Evolutionary conservation across 148 eudicot genomes (phyloP).

Genomic region (Rhododendron simsii): DNA sequence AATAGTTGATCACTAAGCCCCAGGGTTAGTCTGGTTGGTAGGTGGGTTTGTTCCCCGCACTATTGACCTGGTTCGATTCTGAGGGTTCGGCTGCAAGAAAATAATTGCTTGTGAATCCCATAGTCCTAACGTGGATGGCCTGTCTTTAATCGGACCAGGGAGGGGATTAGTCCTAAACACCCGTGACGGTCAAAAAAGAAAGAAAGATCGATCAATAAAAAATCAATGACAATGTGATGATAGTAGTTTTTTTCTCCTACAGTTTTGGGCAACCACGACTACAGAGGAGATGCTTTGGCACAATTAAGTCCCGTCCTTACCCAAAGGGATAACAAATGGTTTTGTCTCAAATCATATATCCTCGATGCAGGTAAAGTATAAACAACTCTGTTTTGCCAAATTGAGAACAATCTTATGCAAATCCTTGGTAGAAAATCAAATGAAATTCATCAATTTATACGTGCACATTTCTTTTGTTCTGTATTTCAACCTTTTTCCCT

Average conservation of each 20-base stretch:
- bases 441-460: background rate
- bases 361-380: constrained; percentile 36
- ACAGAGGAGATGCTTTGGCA: constrained; percentile 74
- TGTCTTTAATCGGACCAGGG: too few relatives aligned
- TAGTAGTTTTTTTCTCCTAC: background rate
- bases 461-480: background rate
- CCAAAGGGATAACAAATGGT: constrained; percentile 59
- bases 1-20: too few relatives aligned
- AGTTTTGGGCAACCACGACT: constrained; percentile 88
- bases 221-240: background rate
- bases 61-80: too few relatives aligned
- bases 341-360: constrained; percentile 66
- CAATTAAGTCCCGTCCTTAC: constrained; percentile 56
- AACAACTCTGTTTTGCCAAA: background rate
- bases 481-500: background rate
- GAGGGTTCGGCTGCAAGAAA: too few relatives aligned
- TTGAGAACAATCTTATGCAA: background rate
- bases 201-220: background rate
- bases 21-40: too few relatives aligned
- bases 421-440: background rate
- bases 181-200: background rate
- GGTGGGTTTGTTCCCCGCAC: too few relatives aligned
- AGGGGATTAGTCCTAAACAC: background rate
- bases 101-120: too few relatives aligned
- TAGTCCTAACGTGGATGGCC: rapidly evolving